phyloP scores from a whole-genome alignment of 2,329 filamentous ascomycete species.

The Paecilomyces variotii region DNA sequence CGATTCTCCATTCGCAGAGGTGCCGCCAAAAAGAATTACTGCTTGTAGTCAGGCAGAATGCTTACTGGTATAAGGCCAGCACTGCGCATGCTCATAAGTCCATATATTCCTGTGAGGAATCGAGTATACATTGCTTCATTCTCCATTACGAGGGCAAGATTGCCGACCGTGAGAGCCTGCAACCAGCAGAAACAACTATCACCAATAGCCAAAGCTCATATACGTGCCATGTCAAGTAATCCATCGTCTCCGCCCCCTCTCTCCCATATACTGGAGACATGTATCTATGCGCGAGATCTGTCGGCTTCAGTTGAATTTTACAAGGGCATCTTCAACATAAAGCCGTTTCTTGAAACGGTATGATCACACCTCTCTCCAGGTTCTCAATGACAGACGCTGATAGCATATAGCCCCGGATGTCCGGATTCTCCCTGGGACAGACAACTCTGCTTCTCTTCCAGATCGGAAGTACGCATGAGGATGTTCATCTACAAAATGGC shows the following conservation, averaged over 20 bases:
- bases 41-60: background rate
- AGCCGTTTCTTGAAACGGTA: slow-evolving; percentile 12
- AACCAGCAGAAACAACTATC: background rate
- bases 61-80: background rate
- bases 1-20: background rate
- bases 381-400: slow-evolving; percentile 8
- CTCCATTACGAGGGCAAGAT: background rate
- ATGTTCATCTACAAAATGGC: slow-evolving; percentile 3
- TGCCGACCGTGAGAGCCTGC: background rate
- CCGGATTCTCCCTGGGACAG: slow-evolving; percentile 20
- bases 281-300: slow-evolving; percentile 19
- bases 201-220: background rate
- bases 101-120: background rate
- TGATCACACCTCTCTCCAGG: background rate
- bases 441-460: slow-evolving; percentile 21
- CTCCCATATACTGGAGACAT: slow-evolving; percentile 21
- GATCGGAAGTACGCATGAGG: slow-evolving; percentile 6
- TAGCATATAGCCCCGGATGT: slow-evolving; percentile 14
- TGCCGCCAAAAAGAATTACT: background rate
- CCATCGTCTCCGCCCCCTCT: slow-evolving; percentile 17
- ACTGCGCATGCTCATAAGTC: background rate
- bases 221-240: background rate
- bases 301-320: slow-evolving; percentile 17
- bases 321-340: slow-evolving; percentile 12
- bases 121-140: background rate